Base-by-base conservation (phyloP, 2,329 filamentous ascomycete species). In the Gyromitra esculenta region DNA sequence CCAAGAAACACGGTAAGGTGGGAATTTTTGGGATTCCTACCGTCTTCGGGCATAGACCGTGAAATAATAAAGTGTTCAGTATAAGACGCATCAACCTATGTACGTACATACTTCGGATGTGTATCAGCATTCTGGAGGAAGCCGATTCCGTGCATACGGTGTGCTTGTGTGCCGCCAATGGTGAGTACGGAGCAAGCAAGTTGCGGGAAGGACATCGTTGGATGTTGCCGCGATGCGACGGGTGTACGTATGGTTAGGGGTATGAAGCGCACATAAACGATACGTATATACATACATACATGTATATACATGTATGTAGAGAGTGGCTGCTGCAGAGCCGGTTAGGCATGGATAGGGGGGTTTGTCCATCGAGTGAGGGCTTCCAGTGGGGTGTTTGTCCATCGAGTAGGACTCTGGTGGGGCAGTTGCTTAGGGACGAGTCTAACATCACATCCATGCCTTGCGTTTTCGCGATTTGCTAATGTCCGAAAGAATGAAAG, bases 91-190 rank as follows among this genome's bases (percentile, higher is more conserved):
- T 59, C 13, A 41, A 65, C 57, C 64, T 65, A 75, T 71, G 57
- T 60, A 71, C 11, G 59, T 64, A 71, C 60, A 63, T 71, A 64
- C 5, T 59, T 67, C 57, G 37, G 57, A 31, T 63, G 48, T 69
- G 45, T 59, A 66, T 35, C 37, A 71, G 39, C 31, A 21, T 60
- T 65, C 45, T 66, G 8, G 43, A 73, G 37, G 41, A 66, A 54
- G 67, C 52, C 73, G 73, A 75, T 75, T 75, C 54, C 43, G 59
- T 72, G 73, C 73, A 75, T 75, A 72, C 59, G 59, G 60, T 71
- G 72, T 63, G 52, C 67, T 60, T 39, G 31, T 73, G 50, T 60
- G 21, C 71, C 56, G 54, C 71, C 52, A 70, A 64, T 64, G 37
- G 57, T 41, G 72, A 45, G 37, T 8, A 48, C 60, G 59, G 39